Evolutionary conservation across 371 early-diverging fungal species (phyloP), one percentile per base, ranked within the genome.

Genomic region (Circinella minor): DNA sequence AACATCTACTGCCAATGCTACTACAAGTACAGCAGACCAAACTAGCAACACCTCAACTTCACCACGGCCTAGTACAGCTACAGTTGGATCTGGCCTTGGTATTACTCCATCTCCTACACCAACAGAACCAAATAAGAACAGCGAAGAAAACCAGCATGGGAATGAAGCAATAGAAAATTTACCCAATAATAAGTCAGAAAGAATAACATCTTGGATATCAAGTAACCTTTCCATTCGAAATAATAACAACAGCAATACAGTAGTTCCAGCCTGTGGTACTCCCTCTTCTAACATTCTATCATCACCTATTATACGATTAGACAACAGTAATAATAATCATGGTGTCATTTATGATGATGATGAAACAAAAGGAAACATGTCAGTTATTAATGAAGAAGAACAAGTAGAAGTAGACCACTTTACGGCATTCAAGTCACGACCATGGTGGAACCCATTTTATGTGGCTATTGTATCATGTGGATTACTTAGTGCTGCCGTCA

Each of bases 381-480:
- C 57, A 4, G 36, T 15, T 3, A n/a, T 60, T 10, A 46, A 59
- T 9, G 59, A 20, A 13, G 66, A 66, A 59, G 20, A 65, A 38
- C 57, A 27, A 10, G 57, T 36, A 3, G 43, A 55, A 43, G 20
- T 39, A 27, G 4, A 55, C 6, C 54, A 67, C 20, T 82, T 82
- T 59, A 47, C 72, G 55, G 83, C 83, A 3, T 82, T 82, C 63
- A 60, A 73, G 10, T 47, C 65, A 17, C 65, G 70, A 48, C 36
- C 55, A 37, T 73, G 76, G 67, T 54, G 81, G 3, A 81, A 79
- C 57, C 79, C 83, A 0, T 78, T 83, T 37, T 70, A 76, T 59
- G 61, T 79, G n/a, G 83, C 83, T 15, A 55, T 79, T 14, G 27
- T 76, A 4, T 63, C 73, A 3, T 73, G 80, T 61, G 55, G 59